Conservation (phyloP, 2,329 filamentous ascomycete genomes). For the Aspergillus sp. region DNA sequence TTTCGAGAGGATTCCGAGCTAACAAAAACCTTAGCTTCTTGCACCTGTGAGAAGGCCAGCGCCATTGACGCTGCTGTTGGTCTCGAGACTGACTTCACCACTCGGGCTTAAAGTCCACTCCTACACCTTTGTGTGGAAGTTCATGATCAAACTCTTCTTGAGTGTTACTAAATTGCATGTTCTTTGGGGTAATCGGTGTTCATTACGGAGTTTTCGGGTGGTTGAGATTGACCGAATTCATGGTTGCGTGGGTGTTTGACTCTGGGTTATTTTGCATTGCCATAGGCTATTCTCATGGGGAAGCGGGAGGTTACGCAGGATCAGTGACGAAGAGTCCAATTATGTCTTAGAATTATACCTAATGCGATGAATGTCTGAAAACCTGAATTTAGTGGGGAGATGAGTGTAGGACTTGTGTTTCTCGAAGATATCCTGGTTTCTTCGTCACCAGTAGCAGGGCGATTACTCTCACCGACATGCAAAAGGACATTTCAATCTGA, state of each 20-base stretch:
- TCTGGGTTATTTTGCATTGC: background rate
- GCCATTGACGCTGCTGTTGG: conserved; percentile 64
- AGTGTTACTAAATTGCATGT: background rate
- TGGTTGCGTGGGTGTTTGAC: background rate
- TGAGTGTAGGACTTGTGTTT: background rate
- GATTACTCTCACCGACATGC: too few species aligned
- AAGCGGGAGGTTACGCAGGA: background rate
- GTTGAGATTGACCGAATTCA: background rate
- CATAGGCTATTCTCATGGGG: background rate
- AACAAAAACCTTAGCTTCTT: conserved; percentile 56
- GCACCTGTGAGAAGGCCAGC: conserved; percentile 78
- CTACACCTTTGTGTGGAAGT: background rate
- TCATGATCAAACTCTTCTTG: background rate
- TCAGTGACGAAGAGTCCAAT: background rate
- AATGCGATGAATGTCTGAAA: background rate
- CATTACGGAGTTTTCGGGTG: conserved; percentile 1
- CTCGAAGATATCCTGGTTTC: background rate
- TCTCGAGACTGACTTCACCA: conserved; percentile 84
- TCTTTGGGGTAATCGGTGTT: conserved; percentile 3
- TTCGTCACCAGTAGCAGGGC: background rate
- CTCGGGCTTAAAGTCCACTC: conserved; percentile 46
- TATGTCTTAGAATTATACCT: background rate
- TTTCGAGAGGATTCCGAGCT: conserved; percentile 10
- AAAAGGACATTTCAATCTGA: too few species aligned
- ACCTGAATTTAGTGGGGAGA: background rate